Conservation (phyloP, 2,329 filamentous ascomycete species). For the Hyphodiscus sp. region DNA sequence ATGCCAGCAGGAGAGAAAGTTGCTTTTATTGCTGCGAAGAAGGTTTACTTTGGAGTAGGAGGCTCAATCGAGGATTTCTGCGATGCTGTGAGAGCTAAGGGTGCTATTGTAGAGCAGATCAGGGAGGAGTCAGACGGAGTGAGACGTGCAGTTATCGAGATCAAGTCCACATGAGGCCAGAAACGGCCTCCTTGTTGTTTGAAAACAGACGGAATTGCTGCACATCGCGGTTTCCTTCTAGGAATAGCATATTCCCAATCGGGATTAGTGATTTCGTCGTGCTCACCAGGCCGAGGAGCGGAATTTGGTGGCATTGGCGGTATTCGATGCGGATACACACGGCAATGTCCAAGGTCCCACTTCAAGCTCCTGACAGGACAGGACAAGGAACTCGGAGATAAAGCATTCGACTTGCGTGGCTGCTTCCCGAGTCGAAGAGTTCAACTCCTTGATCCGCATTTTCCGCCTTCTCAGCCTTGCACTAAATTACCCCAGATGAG, state of each 20-base stretch:
- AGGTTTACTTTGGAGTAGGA: conserved; percentile 78
- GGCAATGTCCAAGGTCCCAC: too few relatives aligned
- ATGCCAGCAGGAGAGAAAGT: conserved; percentile 30
- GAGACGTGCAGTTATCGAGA: conserved; percentile 50
- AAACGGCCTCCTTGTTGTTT: background rate
- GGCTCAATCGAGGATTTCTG: conserved; percentile 74
- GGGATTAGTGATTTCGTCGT: too few relatives aligned
- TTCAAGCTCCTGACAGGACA: too few relatives aligned
- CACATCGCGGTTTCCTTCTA: too few relatives aligned
- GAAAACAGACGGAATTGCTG: background rate
- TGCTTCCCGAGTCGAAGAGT: background rate
- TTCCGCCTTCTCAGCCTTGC: background rate
- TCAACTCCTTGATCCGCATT: background rate
- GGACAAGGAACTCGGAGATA: too few relatives aligned
- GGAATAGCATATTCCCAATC: too few relatives aligned
- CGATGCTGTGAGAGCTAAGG: conserved; percentile 41
- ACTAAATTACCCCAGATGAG: conserved; percentile 2
- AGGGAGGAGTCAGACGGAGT: conserved; percentile 56
- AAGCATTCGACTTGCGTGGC: too few relatives aligned
- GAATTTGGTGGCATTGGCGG: too few relatives aligned
- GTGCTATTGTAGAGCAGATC: conserved; percentile 43
- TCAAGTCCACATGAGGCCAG: conserved; percentile 10
- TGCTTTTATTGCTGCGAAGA: conserved; percentile 68
- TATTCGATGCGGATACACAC: too few relatives aligned
- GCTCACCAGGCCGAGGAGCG: too few relatives aligned